Evolutionary conservation across 768 basidiomycete species (phyloP).

Genomic region (Termitomyces sp.): DNA sequence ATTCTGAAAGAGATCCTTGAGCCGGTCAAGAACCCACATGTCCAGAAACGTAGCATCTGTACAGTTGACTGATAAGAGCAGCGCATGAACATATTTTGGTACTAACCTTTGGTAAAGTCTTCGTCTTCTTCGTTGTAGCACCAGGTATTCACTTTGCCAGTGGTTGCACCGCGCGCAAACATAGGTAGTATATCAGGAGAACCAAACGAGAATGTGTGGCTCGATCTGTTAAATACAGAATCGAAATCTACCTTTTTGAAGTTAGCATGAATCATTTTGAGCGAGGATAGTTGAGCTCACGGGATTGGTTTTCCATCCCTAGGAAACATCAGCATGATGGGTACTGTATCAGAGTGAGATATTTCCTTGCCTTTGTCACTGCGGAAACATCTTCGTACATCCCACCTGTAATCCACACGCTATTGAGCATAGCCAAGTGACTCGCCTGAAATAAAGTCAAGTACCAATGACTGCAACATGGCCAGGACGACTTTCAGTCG

Average conservation of each 20-base stretch:
- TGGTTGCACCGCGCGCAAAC: conserved; percentile 73
- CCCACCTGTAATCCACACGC: conserved; percentile 46
- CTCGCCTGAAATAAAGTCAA: conserved; percentile 1
- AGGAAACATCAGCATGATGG: conserved; percentile 7
- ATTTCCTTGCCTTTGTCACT: conserved; percentile 65
- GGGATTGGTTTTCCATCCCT: conserved; percentile 89
- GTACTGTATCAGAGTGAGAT: neutral
- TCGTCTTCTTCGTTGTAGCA: conserved; percentile 74
- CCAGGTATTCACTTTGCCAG: conserved; percentile 71
- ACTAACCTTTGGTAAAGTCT: conserved; percentile 79
- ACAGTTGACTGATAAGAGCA: neutral
- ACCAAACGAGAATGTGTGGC: conserved; percentile 76
- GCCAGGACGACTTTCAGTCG: conserved; percentile 85
- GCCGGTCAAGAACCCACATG: conserved; percentile 72
- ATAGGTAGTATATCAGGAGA: conserved; percentile 88
- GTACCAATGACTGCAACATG: conserved; percentile 85
- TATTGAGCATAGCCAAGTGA: neutral
- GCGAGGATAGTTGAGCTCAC: conserved; percentile 30
- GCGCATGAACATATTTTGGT: neutral
- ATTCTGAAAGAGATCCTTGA: conserved; percentile 59
- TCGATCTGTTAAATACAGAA: conserved; percentile 83
- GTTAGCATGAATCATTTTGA: conserved; percentile 14
- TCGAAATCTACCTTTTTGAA: conserved; percentile 66
- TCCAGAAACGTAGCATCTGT: conserved; percentile 40
- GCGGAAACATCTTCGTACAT: conserved; percentile 93